Evolutionary conservation across 176 grass and related monocot genomes (phyloP).

Genomic region (Oryza meridionalis): DNA sequence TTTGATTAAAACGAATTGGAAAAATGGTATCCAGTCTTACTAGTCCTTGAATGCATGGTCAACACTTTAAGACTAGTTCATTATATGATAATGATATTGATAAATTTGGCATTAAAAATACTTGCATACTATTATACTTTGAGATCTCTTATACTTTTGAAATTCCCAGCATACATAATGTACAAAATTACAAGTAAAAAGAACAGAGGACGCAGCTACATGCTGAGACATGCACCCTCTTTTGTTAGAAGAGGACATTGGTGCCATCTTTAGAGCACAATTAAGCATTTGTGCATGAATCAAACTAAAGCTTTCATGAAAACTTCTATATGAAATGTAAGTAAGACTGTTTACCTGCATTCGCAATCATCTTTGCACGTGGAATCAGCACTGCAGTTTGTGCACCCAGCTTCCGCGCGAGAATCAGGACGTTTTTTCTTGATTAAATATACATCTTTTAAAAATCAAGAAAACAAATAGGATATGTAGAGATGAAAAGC

Average conservation of each 20-base stretch:
- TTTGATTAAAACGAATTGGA: not conserved
- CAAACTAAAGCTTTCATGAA: slow-evolving; percentile 22
- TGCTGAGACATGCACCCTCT: slow-evolving; percentile 16
- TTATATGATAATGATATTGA: not conserved
- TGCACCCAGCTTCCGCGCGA: slow-evolving; percentile 76
- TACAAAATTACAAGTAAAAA: not conserved
- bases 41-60: not conserved
- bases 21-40: not conserved
- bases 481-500: slow-evolving; percentile 21
- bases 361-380: slow-evolving; percentile 92
- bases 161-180: not conserved
- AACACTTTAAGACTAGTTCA: not conserved
- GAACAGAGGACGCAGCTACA: not conserved
- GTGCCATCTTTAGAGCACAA: slow-evolving; percentile 20
- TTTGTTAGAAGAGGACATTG: slow-evolving; percentile 30
- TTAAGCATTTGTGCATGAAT: not conserved
- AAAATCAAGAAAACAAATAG: slow-evolving; percentile 51
- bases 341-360: slow-evolving; percentile 73
- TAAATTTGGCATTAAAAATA: not conserved
- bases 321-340: not conserved
- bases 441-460: slow-evolving; percentile 92
- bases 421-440: slow-evolving; percentile 80
- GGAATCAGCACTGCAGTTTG: slow-evolving; percentile 73
- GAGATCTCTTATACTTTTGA: not conserved
- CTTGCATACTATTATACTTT: not conserved